Base-by-base conservation (phyloP, 163 green algal species). In the Prototheca cutis region DNA sequence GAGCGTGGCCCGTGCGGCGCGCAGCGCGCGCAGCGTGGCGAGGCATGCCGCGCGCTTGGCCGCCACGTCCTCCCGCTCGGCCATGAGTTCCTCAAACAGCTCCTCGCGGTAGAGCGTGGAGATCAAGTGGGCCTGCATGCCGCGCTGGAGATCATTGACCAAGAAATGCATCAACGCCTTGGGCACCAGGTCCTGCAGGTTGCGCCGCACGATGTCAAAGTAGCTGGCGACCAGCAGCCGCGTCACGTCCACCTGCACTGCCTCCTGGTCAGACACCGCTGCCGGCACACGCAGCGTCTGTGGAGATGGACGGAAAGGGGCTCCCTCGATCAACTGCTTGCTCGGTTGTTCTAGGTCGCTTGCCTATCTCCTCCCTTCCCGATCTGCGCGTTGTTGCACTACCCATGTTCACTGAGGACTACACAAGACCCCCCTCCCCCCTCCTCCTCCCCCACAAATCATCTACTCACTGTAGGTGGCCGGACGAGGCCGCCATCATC, bases 101-200 rank as follows among this genome's bases (percentile, higher is more conserved):
- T 91, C 83, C 55, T 94, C 85, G 45, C 77, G 82, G 72, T 95
- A 95, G n/a, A 95, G 67, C 2, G 58, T 68, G 49, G 66, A 66
- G 36, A 95, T 94, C 51, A 96, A 76, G 61, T 92, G 83, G 70
- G 92, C 80, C 69, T 94, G 86, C 70, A 97, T 67, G 3, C 82
- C 87, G 2, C 78, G 70, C 68, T 86, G 78, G 39, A 84, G 78
- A 59, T 74, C 68, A 66, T 86, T 80, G 13, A 98, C 91, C 71
- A 97, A 76, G 73, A 96, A 96, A 78, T 94, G 82, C 89, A 98
- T 97, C 57, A 96, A 78, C 24, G 81, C 82, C 69, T 98, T 97
- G 62, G 91, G 91, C 29, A 97, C 89, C 21, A 61, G 48, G 63
- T 84, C 76, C 33, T 87, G 73, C 65, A 97, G 65, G 58, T 90